Conservation (phyloP, 2,329 filamentous ascomycete species). For the Pestalotiopsis sp. region DNA sequence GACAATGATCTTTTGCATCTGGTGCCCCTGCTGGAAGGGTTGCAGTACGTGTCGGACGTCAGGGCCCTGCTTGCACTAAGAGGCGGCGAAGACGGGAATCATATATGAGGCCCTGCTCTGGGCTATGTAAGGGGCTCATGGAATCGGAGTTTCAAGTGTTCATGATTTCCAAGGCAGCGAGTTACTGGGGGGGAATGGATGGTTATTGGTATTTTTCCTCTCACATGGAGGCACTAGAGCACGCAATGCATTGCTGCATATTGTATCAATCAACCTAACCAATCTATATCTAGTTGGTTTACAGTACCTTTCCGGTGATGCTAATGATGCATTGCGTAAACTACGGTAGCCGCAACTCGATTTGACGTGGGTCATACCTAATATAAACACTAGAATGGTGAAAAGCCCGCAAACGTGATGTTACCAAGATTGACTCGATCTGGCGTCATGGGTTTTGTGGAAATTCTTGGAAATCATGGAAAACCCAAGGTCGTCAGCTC, state of each 20-base stretch:
- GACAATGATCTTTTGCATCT: constrained; percentile 94
- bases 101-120: constrained; percentile 13
- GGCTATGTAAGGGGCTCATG: neutral
- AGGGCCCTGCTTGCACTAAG: constrained; percentile 85
- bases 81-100: constrained; percentile 77
- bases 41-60: constrained; percentile 97
- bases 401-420: neutral
- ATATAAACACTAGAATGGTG: neutral
- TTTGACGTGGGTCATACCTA: neutral
- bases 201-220: constrained; percentile 2
- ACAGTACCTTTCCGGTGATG: neutral
- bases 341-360: neutral
- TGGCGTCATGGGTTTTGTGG: neutral
- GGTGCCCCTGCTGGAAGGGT: constrained; percentile 86
- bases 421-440: neutral
- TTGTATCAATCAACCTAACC: neutral
- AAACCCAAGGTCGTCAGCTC: neutral
- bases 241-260: constrained; percentile 1
- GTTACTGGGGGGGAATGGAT: neutral
- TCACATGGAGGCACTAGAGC: constrained; percentile 8
- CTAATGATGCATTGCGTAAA: neutral
- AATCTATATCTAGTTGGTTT: neutral
- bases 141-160: constrained; percentile 9
- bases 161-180: constrained; percentile 5
- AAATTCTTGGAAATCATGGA: neutral